Conservation (phyloP, 495 filamentous ascomycete genomes). For the Endocarpon pusillum region DNA sequence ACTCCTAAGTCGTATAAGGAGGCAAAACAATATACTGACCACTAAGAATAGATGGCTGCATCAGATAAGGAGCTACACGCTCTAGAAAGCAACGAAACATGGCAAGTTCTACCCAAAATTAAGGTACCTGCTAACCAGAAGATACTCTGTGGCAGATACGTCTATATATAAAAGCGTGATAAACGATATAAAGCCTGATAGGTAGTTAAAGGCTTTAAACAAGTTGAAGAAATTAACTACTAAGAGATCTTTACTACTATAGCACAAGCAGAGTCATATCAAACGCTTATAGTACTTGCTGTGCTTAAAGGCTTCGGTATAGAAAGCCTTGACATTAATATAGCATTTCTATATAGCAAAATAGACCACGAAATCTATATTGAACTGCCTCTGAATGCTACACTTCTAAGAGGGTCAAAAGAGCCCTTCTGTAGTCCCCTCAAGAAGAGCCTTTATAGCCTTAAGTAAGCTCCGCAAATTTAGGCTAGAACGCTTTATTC, state of each 20-base stretch:
- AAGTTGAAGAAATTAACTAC: conserved; percentile 21
- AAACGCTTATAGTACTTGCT: conserved; percentile 14
- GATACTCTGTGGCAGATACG: too few relatives aligned
- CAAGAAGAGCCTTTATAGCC: conserved; percentile 21
- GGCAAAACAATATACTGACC: too few relatives aligned
- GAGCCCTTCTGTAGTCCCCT: conserved; percentile 15
- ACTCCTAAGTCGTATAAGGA: too few relatives aligned
- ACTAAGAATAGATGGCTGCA: too few relatives aligned
- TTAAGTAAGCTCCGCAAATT: conserved; percentile 22
- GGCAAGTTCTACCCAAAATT: too few relatives aligned
- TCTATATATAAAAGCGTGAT: too few relatives aligned
- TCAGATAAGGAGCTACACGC: too few relatives aligned
- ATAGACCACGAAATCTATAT: conserved; percentile 17
- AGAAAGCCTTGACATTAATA: conserved; percentile 20
- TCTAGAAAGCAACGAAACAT: too few relatives aligned
- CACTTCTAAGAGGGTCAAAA: conserved; percentile 6
- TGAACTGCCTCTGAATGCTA: conserved; percentile 11
- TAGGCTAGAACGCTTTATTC: too few relatives aligned
- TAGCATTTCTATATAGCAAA: conserved; percentile 16
- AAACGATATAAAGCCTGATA: background rate
- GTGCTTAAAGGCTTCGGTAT: conserved; percentile 13
- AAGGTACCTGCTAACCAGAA: too few relatives aligned
- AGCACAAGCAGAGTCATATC: conserved; percentile 21
- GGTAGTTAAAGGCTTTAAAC: conserved; percentile 1
- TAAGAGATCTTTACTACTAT: conserved; percentile 24